Evolutionary conservation across 1,284 basidiomycete species (phyloP), one percentile per base, ranked within the genome.

Genomic region (Paramarasmius palmivorus): DNA sequence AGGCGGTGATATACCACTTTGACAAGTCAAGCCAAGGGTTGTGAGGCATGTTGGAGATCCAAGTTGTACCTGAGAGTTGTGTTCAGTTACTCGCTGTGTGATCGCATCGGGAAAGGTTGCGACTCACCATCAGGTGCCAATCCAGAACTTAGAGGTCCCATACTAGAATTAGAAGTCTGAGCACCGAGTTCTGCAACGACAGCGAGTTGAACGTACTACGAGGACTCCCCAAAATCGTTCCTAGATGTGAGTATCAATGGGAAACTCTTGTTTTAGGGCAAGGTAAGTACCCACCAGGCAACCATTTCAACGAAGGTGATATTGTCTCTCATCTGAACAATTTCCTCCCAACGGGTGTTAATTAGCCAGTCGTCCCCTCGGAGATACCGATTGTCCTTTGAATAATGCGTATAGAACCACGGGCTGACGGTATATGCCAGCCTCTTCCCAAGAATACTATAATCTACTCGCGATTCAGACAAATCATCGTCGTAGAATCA

Each of bases 1-100:
- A 88, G 1, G 82, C 82, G 3, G 73, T 69, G 55, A 83, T 76
- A 65, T 88, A 84, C 68, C 83, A 84, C 38, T 68, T 61, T 34
- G 72, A 73, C 57, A 82, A 65, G 25, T 74, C 70, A 50, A 75
- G 72, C 72, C 78, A 81, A 6, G 72, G 70, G 2, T 67, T 67
- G 50, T 75, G 74, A 29, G 72, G 72, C 52, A 65, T 74, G 0
- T 63, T 63, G 17, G 63, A 58, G 2, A 67, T 68, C 65, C 69
- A 75, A 12, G 66, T 69, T 10, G 72, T 73, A 1, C 68, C 71
- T 52, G 19, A 19, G 29, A 23, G 22, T 17, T 12, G 36, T 23
- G 9, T 22, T 15, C 34, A 32, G 17, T 2, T 34, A 3, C 37
- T n/a, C 0, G n/a, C 14, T 8, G 14, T 14, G 3, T 34, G 32